Conservation (phyloP, 2,329 filamentous ascomycete species). For the Aspergillus thermomutatus region DNA sequence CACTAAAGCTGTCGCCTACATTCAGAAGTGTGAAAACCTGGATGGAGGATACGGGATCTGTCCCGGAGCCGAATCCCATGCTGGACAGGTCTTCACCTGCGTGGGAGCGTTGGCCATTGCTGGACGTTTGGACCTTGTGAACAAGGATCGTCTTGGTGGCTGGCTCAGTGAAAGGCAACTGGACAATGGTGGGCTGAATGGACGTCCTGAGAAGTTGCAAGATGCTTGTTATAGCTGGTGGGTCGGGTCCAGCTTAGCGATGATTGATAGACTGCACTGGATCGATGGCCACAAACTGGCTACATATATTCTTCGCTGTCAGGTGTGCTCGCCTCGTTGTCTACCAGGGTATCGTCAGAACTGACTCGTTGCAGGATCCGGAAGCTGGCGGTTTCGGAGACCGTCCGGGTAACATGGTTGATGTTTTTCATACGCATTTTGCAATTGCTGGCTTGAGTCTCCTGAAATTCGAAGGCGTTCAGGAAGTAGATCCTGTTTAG, state of each 20-base stretch:
- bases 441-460: constrained; percentile 85
- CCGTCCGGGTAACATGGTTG: constrained; percentile 88
- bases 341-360: neutral
- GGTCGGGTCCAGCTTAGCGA: constrained; percentile 87
- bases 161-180: constrained; percentile 95
- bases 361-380: constrained; percentile 55
- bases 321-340: constrained; percentile 47
- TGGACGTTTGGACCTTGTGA: constrained; percentile 73
- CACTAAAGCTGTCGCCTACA: constrained; percentile 72
- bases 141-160: constrained; percentile 74
- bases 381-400: constrained; percentile 84
- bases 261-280: constrained; percentile 87
- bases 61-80: constrained; percentile 89
- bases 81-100: constrained; percentile 94
- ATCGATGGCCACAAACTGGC: constrained; percentile 80
- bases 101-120: constrained; percentile 83
- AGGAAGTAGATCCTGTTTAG: constrained; percentile 85
- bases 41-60: constrained; percentile 90
- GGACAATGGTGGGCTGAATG: constrained; percentile 83
- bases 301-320: constrained; percentile 79
- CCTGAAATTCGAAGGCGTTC: constrained; percentile 70
- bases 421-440: constrained; percentile 95
- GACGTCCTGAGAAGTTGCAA: constrained; percentile 89
- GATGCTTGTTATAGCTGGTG: constrained; percentile 99
- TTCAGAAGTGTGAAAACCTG: constrained; percentile 83